Base-by-base conservation (phyloP, 2,329 filamentous ascomycete genomes). In the Xylaria sp. region DNA sequence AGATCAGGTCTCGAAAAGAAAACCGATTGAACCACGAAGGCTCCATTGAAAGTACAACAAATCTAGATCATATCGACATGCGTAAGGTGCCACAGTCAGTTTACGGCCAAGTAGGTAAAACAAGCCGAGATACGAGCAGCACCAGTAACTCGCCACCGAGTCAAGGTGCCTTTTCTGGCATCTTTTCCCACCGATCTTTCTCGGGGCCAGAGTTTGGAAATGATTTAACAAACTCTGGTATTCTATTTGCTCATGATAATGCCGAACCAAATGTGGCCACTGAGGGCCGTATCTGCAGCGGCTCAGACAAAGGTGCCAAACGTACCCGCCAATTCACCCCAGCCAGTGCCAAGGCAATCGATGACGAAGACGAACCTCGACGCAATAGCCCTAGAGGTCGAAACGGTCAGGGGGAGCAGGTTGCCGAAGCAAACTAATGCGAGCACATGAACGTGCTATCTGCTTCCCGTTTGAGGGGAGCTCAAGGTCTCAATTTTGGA, bases 311-410 rank as follows among this genome's bases (percentile, higher is more conserved):
- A 46, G 77, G 79, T n/a, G 71, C 72, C 45, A 88, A 86, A 72
- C 81, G 86, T 39, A 75, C 77, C 63, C 81, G 84, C 13, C 79
- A 82, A 59, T 83, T 84, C 57, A 85, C 84, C 0, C 82, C 84
- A 8, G 79, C 79, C 2, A 82, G 84, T 41, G 73, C 78, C n/a
- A 83, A 81, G 69, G 81, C 74, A 9, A 81, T 84, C 18, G 84
- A 85, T 45, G 81, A 83, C 23, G 83, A 86, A 58, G 81, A 85
- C 48, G 82, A 85, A 67, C 80, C 81, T 39, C 78, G 79, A 13
- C 77, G 79, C 30, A 71, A 66, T n/a, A 82, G 79, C 63, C 79
- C 80, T 8, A 74, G 72, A 41, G 60, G 75, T 34, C 72, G 71
- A 59, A 70, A 71, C 53, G 72, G 66, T 13, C 64, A 74, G 5